Evolutionary conservation across 2,329 filamentous ascomycete genomes (phyloP).

Genomic region (Fonsecaea pedrosoi): DNA sequence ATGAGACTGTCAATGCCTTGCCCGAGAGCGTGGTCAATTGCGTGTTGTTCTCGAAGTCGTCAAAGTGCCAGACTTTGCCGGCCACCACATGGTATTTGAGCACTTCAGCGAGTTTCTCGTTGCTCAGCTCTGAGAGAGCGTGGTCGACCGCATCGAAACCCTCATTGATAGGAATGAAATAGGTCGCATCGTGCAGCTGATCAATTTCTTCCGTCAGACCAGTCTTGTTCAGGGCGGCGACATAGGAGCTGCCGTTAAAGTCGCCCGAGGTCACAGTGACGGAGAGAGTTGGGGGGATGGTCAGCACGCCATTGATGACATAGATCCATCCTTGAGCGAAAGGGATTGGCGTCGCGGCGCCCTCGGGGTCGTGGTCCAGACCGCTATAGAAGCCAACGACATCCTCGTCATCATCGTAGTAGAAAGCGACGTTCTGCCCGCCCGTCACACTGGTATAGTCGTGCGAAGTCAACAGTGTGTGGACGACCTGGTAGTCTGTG

Average conservation of each 20-base stretch:
- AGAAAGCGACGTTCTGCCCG: slow-evolving; percentile 25
- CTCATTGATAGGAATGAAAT: slow-evolving; percentile 21
- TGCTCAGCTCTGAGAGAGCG: slow-evolving; percentile 25
- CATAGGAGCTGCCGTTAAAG: slow-evolving; percentile 30
- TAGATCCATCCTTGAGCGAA: slow-evolving; percentile 26
- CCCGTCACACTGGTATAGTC: slow-evolving; percentile 30
- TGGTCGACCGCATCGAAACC: slow-evolving; percentile 21
- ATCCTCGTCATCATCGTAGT: slow-evolving; percentile 26
- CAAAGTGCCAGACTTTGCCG: slow-evolving; percentile 20
- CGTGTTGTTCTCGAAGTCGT: slow-evolving; percentile 18
- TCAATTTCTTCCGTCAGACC: slow-evolving; percentile 28
- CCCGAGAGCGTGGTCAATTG: slow-evolving; percentile 30
- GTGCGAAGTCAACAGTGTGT: slow-evolving; percentile 19
- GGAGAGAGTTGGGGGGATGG: slow-evolving; percentile 17
- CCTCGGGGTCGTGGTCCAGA: slow-evolving; percentile 18
- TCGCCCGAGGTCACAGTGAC: slow-evolving; percentile 18
- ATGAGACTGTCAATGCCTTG: slow-evolving; percentile 19
- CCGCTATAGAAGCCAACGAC: slow-evolving; percentile 21
- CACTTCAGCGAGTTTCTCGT: slow-evolving; percentile 21
- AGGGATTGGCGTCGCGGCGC: slow-evolving; percentile 11
- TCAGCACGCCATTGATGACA: slow-evolving; percentile 20
- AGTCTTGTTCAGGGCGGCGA: slow-evolving; percentile 22
- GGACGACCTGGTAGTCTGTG: slow-evolving; percentile 17
- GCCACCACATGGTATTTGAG: slow-evolving; percentile 31
- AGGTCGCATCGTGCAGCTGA: slow-evolving; percentile 24